These are phyloP conservation scores for Pseudevernia furfuracea DNA, from an alignment of 495 filamentous ascomycete genomes.

Conservation along the genomic window DNA sequence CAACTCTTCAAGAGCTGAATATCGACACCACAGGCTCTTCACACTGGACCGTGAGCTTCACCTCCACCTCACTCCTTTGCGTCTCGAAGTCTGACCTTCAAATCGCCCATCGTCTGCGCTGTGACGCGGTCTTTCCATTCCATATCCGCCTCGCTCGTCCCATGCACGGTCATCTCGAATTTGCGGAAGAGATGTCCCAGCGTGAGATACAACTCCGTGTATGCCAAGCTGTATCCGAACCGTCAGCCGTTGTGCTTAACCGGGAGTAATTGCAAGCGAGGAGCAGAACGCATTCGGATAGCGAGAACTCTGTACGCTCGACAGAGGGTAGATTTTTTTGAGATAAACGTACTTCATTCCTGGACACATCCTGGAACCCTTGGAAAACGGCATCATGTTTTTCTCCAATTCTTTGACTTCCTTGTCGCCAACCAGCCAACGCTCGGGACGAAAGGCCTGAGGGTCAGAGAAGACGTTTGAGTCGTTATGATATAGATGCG, in stretches of 20 bases:
- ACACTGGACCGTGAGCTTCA: no score
- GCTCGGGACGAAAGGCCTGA: background rate
- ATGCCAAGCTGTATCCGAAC: background rate
- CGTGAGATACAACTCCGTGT: background rate
- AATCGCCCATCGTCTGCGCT: background rate
- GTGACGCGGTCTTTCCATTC: background rate
- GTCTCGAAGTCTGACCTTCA: background rate
- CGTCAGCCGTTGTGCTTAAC: background rate
- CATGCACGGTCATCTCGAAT: background rate
- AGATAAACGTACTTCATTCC: background rate
- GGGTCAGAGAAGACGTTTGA: background rate
- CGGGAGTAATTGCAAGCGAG: background rate
- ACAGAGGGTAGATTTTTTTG: background rate
- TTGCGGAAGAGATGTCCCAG: background rate
- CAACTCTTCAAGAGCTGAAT: no score
- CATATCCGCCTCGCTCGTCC: background rate
- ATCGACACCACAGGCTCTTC: no score
- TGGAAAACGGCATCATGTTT: background rate
- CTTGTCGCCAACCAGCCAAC: background rate
- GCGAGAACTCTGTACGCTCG: background rate
- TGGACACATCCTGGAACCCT: background rate
- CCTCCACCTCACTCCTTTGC: background rate
- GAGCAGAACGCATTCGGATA: no score
- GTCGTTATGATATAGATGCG: background rate
- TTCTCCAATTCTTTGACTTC: background rate